phyloP scores from a whole-genome alignment of 2,329 filamentous ascomycete species.

The Myrmaecium sp. region DNA sequence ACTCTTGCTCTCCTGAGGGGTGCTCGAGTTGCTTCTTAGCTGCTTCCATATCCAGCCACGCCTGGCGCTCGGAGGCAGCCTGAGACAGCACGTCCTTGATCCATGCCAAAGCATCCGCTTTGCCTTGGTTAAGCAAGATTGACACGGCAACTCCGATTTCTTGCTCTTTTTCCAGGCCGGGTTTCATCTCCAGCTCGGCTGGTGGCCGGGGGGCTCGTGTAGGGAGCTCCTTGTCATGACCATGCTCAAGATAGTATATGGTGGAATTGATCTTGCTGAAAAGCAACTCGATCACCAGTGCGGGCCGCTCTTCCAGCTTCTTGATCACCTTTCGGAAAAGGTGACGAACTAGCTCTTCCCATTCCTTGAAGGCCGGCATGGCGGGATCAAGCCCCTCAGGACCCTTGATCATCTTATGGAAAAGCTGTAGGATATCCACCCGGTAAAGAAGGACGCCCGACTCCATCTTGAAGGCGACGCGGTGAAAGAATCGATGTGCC shows the following conservation, averaged over 20 bases:
- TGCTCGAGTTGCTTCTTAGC: slow-evolving; percentile 33
- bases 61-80: slow-evolving; percentile 55
- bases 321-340: slow-evolving; percentile 66
- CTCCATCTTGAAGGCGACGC: slow-evolving; percentile 87
- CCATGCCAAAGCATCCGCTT: slow-evolving; percentile 65
- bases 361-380: slow-evolving; percentile 60
- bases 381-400: slow-evolving; percentile 56
- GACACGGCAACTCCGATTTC: slow-evolving; percentile 69
- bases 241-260: slow-evolving; percentile 76
- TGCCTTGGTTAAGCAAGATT: slow-evolving; percentile 62
- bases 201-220: slow-evolving; percentile 50
- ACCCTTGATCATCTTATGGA: slow-evolving; percentile 85
- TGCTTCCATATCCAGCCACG: slow-evolving; percentile 59
- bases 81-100: slow-evolving; percentile 52
- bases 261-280: slow-evolving; percentile 84
- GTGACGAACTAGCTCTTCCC: slow-evolving; percentile 78
- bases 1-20: slow-evolving; percentile 13
- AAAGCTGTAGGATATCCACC: slow-evolving; percentile 74
- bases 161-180: slow-evolving; percentile 43
- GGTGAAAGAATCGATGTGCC: slow-evolving; percentile 84
- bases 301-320: slow-evolving; percentile 71
- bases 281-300: slow-evolving; percentile 76
- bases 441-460: slow-evolving; percentile 77
- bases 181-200: slow-evolving; percentile 69
- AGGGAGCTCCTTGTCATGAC: slow-evolving; percentile 63